Evolutionary conservation across 805 yeast species (phyloP), one percentile per base, ranked within the genome.

Genomic region (Helenozyma baotianmanensis): DNA sequence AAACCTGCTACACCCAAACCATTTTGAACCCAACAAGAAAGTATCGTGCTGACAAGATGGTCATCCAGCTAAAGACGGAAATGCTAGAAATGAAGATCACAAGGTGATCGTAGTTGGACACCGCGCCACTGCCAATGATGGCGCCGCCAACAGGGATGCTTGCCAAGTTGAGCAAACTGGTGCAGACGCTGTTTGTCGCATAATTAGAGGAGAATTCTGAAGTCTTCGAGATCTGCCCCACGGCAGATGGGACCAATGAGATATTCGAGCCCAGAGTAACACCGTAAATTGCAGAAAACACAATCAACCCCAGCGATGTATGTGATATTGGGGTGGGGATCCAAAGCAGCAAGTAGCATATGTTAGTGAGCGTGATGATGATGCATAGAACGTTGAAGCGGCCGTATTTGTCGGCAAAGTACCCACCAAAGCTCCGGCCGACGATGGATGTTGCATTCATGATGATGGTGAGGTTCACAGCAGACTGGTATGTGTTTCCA

Each of bases 371-470:
- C 12, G 19, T 8, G 30, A 4, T 9, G 19, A 28, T 18, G 5
- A 13, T 5, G 10, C 11, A 13, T 5, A 28, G 13, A 6, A 28
- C 25, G 19, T 28, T 28, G 25, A 28, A 28, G n/a, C 30, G 30
- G 19, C 30, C 30, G 19, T 28, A 28, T 23, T 13, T 11, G 25
- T 28, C 30, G 13, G 30, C 30, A 18, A 28, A 7, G 11, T 21
- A 21, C n/a, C 30, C 30, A 4, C 30, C 25, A 18, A 17, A 28
- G 5, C 19, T 21, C 4, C 61, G 34, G 9, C 62, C 61, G 5
- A 55, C 52, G 13, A 53, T 54, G 3, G 59, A 50, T 10, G 51
- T 38, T 6, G 51, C 40, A 29, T 55, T 56, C 36, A 52, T 50
- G 12, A 51, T 50, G 23, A 53, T 43, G 6, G 53, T 27, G 12